Base-by-base conservation (phyloP, 345 rosid species). In the Adansonia digitata region DNA sequence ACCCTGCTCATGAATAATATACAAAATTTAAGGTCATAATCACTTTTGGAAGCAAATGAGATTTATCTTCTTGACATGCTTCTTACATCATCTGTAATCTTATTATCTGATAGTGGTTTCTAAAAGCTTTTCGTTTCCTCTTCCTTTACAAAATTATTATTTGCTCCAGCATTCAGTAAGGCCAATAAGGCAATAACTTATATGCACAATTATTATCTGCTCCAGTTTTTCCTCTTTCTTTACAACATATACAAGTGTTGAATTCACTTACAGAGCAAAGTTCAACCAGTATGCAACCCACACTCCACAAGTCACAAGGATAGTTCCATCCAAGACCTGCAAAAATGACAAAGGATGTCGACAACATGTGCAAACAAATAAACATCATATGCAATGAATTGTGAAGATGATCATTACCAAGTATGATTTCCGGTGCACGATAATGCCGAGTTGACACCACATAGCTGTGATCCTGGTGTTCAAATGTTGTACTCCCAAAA, bases 271-370 rank as follows among this genome's bases (percentile, higher is more conserved):
- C 93, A 56, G 93, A 89, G 82, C 93, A 89, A 76, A 91, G 82
- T 84, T 91, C 93, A 72, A 88, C 86, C 74, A 91, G 87, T 80
- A 91, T 91, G 84, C 96, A 91, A 69, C 93, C 96, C 5, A 89
- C 84, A 76, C 92, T 89, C 93, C 90, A 89, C 72, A 91, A 63
- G 74, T 91, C 93, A 81, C 93, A 89, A 52, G 97, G 88, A 83
- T 89, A 88, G 64, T 89, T 89, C 97, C 93, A 91, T 80, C 96
- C 93, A 74, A 91, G 79, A 52, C 96, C 96, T 91, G 82, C 59
- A 48, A 69, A 67, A 66, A 67, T 6, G 22, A 59, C 7, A 34
- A 24, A 29, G 51, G 20, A 75, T n/a, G 60, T 34, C 65, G 18
- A 63, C 27, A 34, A 71, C 75, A 74, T 8, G 45, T 7, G 69